Evolutionary conservation across 169 alveolate genomes (phyloP), one percentile per base, ranked within the genome.

Genomic region (Plasmodium yoelii): DNA sequence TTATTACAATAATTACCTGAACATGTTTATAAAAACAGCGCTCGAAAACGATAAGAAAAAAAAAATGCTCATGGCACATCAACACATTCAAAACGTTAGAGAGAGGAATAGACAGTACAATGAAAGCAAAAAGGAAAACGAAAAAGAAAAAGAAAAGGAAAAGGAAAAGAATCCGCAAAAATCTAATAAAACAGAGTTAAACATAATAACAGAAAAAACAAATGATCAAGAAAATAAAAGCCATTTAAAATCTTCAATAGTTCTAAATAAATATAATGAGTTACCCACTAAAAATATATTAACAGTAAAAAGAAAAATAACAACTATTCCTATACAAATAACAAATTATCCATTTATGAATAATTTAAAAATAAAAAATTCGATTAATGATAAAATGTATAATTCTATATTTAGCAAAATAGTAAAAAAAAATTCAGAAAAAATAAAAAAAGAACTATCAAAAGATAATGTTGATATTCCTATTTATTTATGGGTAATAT

Each of bases 301-400:
- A 24, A 10, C 13, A 47, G n/a, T 5, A 47, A 59, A 18, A 46
- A 10, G 69, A n/a, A 44, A 24, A 1, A n/a, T 51, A 73, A 18
- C 19, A 9, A 15, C 24, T n/a, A 8, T 10, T 44, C n/a, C 24
- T 12, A 26, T 24, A 12, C 47, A 28, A n/a, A 28, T 3, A 49
- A 44, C 24, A 68, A 64, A 15, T 24, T 4, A 18, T 8, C 9
- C 55, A 28, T 51, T 67, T 13, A 60, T 82, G 18, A 67, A 82
- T 19, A 82, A 82, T 67, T 82, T 82, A 19, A 82, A 82, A 82
- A 60, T 82, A 82, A 70, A 71, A 24, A 67, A 82, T 26, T 56
- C 22, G 3, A 55, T 82, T 39, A 82, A 82, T 51, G 4, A 6
- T 12, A 82, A 82, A 28, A 46, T 61, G 63, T 82, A 82, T 70